Percentiles rank a stretch among this genome's conserved stretches.
Evolutionary conservation across 176 grass and related monocot genomes (phyloP).

Genomic region (Hyparrhenia diplandra): DNA sequence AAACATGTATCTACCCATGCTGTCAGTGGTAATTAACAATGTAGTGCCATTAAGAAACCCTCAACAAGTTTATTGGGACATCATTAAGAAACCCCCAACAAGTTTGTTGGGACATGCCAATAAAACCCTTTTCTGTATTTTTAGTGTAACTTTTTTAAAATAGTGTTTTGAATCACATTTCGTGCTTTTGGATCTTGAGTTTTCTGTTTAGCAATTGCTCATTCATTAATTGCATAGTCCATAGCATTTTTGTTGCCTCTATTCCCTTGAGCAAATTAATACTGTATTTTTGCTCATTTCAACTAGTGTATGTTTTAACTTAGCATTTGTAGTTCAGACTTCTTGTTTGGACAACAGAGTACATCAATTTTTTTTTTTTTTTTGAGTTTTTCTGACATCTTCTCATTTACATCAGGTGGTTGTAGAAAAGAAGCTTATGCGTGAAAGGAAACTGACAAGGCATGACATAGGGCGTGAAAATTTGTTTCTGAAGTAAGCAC

Average conservation of each 20-base stretch:
- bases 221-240: not conserved
- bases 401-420: conserved; percentile 67
- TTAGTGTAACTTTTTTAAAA: not conserved
- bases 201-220: conserved; percentile 1
- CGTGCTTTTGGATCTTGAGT: not conserved
- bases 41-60: not conserved
- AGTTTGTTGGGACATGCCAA: conserved; percentile 7
- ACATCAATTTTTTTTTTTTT: not conserved
- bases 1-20: too few relatives aligned
- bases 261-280: not conserved
- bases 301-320: not conserved
- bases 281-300: not conserved
- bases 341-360: conserved; percentile 9
- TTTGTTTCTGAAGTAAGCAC: conserved; percentile 65
- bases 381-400: too few relatives aligned
- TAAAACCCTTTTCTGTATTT: not conserved
- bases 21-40: not conserved
- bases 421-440: conserved; percentile 95
- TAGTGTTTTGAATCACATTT: not conserved
- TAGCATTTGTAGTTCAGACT: conserved; percentile 20
- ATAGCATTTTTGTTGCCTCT: not conserved
- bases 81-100: too few relatives aligned
- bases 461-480: conserved; percentile 78
- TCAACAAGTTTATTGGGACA: too few relatives aligned
- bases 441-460: conserved; percentile 76